Conservation (phyloP, 345 rosid species). For the Eucalyptus pauciflora region DNA sequence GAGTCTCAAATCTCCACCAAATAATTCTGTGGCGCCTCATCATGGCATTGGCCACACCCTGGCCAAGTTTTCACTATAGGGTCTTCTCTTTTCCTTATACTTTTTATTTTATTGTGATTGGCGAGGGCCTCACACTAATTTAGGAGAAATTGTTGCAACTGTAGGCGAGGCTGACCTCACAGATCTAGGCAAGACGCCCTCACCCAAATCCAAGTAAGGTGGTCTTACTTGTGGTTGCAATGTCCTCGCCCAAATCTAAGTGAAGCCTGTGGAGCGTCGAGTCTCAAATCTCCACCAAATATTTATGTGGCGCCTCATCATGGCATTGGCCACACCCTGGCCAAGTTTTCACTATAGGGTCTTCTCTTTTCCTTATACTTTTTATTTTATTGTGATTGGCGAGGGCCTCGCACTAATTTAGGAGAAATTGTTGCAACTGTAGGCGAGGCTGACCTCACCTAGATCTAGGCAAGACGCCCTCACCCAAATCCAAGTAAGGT, state of each 20-base stretch:
- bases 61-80: not conserved
- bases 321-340: not conserved
- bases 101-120: not conserved
- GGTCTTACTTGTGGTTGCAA: too few relatives aligned
- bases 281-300: not conserved
- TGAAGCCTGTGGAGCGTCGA: not conserved
- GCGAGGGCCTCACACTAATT: not conserved
- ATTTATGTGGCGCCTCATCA: not conserved
- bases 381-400: not conserved
- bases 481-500: not conserved
- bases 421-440: accelerated
- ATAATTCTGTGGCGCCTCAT: not conserved
- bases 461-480: not conserved
- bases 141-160: accelerated
- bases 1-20: not conserved
- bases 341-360: not conserved
- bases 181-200: not conserved
- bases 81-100: too few relatives aligned
- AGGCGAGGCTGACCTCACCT: not conserved
- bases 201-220: not conserved
- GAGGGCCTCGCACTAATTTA: not conserved
- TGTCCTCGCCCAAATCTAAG: too few relatives aligned
- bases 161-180: not conserved
- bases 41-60: not conserved
- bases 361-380: too few relatives aligned